Evolutionary conservation across 2,329 filamentous ascomycete species (phyloP).

Genomic region (Botrytis hyacinthi): DNA sequence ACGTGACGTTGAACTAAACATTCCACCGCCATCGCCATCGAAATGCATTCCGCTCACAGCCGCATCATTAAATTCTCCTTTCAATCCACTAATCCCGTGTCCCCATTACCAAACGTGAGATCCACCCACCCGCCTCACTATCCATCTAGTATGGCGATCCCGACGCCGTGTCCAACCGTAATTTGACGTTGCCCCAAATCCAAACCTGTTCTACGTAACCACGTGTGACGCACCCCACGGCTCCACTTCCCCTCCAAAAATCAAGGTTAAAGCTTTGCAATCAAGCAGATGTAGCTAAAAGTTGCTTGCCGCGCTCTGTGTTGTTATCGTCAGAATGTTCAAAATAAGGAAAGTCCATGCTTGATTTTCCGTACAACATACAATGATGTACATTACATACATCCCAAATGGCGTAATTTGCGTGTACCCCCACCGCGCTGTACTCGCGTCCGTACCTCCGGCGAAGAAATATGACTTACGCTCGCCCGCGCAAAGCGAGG

Average conservation of each 20-base stretch:
- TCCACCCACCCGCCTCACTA: conserved; percentile 5
- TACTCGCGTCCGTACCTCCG: background rate
- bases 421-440: background rate
- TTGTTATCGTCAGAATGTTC: background rate
- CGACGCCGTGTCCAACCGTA: background rate
- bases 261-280: background rate
- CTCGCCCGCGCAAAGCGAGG: background rate
- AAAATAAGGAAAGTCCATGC: background rate
- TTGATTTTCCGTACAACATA: background rate
- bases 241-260: background rate
- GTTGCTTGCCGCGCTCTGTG: background rate
- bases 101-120: background rate
- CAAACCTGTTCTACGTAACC: background rate
- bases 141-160: background rate
- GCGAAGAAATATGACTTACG: background rate
- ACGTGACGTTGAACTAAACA: background rate
- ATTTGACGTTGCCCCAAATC: background rate
- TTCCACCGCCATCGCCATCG: background rate
- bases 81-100: background rate
- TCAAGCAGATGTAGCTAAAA: background rate
- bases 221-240: background rate
- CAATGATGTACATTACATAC: background rate
- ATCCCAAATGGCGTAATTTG: background rate
- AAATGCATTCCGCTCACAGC: background rate
- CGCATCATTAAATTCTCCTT: background rate